Evolutionary conservation across 352 stramenopile species (phyloP).

Genomic region (Globisporangium spinosum): DNA sequence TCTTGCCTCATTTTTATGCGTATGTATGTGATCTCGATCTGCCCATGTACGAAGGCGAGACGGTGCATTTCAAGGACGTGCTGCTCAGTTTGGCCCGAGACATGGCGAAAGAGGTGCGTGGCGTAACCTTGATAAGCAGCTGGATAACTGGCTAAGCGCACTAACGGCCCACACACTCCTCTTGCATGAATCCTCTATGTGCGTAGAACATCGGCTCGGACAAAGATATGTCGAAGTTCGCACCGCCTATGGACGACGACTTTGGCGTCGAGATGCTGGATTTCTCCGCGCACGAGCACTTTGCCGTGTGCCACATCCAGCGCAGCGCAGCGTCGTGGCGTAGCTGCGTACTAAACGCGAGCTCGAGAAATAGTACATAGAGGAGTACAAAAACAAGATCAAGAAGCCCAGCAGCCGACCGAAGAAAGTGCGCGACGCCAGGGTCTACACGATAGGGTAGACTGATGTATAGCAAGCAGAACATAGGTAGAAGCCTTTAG

Average conservation of each 20-base stretch:
- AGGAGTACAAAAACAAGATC: slow-evolving; percentile 86
- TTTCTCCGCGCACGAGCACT: slow-evolving; percentile 68
- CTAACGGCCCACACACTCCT: slow-evolving; percentile 9
- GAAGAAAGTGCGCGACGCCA: slow-evolving; percentile 71
- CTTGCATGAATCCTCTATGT: neutral
- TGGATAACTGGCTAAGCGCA: neutral
- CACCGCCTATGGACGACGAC: slow-evolving; percentile 29
- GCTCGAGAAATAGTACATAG: slow-evolving; percentile 67
- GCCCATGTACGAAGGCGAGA: slow-evolving; percentile 77
- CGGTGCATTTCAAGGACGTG: slow-evolving; percentile 87
- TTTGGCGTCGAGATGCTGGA: slow-evolving; percentile 40
- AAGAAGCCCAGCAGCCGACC: slow-evolving; percentile 74
- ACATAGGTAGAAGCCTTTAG: neutral
- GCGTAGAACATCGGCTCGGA: slow-evolving; percentile 30
- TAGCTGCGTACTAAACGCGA: slow-evolving; percentile 73
- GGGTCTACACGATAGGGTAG: slow-evolving; percentile 73
- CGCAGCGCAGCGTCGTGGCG: slow-evolving; percentile 47
- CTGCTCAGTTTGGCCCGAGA: slow-evolving; percentile 74
- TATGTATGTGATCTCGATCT: slow-evolving; percentile 58
- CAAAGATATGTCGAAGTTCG: slow-evolving; percentile 43
- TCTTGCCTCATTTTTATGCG: slow-evolving; percentile 1
- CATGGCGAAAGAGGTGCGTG: slow-evolving; percentile 74
- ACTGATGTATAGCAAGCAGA: neutral
- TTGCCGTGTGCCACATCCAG: slow-evolving; percentile 58
- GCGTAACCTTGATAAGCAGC: neutral